Percentiles rank a stretch among this genome's conserved stretches.
phyloP scores from a whole-genome alignment of 106 monocot species.

The Acanthochlamys bracteata region DNA sequence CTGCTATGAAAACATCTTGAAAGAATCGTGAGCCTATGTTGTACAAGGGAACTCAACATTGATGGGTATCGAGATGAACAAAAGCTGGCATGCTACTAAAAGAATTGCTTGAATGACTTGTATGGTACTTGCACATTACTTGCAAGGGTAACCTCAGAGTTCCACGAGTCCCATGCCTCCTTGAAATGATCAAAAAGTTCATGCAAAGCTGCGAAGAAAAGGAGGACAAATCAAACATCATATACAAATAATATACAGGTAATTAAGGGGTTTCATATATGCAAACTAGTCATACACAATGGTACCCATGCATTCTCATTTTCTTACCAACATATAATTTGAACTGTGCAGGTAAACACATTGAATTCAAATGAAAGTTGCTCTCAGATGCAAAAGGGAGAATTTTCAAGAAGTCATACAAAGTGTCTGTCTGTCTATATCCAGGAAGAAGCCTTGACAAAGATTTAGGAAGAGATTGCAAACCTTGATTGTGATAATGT shows the following conservation, averaged over 20 bases:
- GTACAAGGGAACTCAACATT: not conserved
- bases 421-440: not conserved
- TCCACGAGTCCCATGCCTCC: slow-evolving; percentile 96
- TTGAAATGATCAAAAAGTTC: slow-evolving; percentile 82
- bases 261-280: no score
- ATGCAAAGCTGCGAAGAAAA: slow-evolving; percentile 49
- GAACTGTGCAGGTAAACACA: no score
- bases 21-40: not conserved
- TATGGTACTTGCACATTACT: slow-evolving; percentile 14
- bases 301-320: no score
- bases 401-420: no score
- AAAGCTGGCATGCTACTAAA: not conserved
- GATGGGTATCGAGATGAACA: not conserved
- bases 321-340: no score
- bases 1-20: not conserved
- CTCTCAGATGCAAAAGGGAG: no score
- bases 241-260: no score
- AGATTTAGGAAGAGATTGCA: not conserved
- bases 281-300: not conserved
- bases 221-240: not conserved
- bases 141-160: slow-evolving; percentile 41
- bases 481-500: slow-evolving; percentile 64
- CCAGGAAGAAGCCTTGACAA: not conserved
- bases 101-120: slow-evolving; percentile 12
- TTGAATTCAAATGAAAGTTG: no score